Evolutionary conservation across 192 early-diverging fungal genomes (phyloP), one percentile per base, ranked within the genome.

Genomic region (Coemansia sp.): DNA sequence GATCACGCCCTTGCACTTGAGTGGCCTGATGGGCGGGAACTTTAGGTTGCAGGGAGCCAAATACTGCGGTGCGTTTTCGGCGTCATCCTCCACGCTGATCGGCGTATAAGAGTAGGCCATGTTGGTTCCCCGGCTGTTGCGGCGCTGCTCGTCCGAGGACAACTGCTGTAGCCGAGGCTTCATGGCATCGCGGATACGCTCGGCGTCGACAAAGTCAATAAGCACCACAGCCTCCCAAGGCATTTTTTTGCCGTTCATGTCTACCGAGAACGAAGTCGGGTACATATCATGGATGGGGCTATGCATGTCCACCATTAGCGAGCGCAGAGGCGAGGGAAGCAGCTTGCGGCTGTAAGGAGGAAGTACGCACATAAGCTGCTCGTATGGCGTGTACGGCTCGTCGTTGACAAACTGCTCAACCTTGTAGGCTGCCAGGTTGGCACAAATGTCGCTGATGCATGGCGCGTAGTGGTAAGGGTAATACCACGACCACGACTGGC

Each of bases 211-310:
- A 73, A 99, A 99, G 11, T 95, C 92, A 53, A 99, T 91, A 51
- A 93, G 87, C n/a, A 97, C 95, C n/a, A 99, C 89, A 16, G 94
- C 96, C 83, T 99, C 96, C 95, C 96, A 99, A 4, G 90, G 88
- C 79, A 93, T 90, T 72, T 96, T 97, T 84, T 99, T 99, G 62
- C 97, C 97, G 73, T 99, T 99, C 85, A 97, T 83, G 67, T 99
- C 97, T 13, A 93, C 82, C 3, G 91, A 89, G 82, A 99, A 98
- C 35, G 91, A 87, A 31, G 73, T 82, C 33, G 97, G 97, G 84
- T 94, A 99, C 75, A 98, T 91, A 62, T 99, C 95, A 69, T 89
- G 92, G 46, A 99, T 96, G 3, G 93, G 92, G n/a, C 92, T 94
- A 6, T 87, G 67, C 1, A 85, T 77, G 64, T 94, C 87, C 3